phyloP scores from a whole-genome alignment of 306 rosid genomes.

The Malus sylvestris region DNA sequence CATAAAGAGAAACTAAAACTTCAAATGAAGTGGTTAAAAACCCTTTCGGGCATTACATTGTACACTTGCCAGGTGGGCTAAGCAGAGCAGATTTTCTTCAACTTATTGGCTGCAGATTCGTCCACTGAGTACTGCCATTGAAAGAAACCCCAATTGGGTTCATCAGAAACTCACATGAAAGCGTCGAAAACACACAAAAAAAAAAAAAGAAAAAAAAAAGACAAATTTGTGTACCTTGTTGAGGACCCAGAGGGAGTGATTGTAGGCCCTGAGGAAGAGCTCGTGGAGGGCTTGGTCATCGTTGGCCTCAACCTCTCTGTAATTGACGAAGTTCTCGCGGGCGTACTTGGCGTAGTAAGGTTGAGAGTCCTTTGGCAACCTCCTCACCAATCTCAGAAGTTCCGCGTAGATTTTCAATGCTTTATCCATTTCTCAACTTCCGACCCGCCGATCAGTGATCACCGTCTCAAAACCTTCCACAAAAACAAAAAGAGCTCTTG shows the following conservation, averaged over 20 bases:
- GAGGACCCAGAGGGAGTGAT: slow-evolving; percentile 80
- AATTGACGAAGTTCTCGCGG: slow-evolving; percentile 67
- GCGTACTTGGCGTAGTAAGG: slow-evolving; percentile 61
- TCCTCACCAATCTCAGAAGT: slow-evolving; percentile 54
- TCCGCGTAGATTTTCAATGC: slow-evolving; percentile 64
- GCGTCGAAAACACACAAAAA: not conserved
- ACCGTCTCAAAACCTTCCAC: not conserved
- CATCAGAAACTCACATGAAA: not conserved
- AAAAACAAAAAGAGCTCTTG: not conserved
- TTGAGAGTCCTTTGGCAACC: slow-evolving; percentile 43
- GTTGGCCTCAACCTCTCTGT: slow-evolving; percentile 30
- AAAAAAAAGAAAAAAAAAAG: not conserved
- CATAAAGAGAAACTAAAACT: not conserved
- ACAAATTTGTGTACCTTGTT: slow-evolving; percentile 43
- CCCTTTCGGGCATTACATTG: slow-evolving; percentile 22
- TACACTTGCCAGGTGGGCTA: slow-evolving; percentile 35
- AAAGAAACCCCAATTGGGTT: not conserved
- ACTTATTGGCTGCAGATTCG: slow-evolving; percentile 59
- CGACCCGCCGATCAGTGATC: not conserved
- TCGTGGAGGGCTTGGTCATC: slow-evolving; percentile 38
- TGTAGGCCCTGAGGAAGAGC: slow-evolving; percentile 44
- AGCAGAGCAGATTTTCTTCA: slow-evolving; percentile 36
- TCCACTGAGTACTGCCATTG: slow-evolving; percentile 60
- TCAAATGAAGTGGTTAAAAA: not conserved
- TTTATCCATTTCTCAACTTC: slow-evolving; percentile 42